These are phyloP conservation scores for Evernia prunastri DNA, from an alignment of 495 filamentous ascomycete species.

Conservation along the genomic window DNA sequence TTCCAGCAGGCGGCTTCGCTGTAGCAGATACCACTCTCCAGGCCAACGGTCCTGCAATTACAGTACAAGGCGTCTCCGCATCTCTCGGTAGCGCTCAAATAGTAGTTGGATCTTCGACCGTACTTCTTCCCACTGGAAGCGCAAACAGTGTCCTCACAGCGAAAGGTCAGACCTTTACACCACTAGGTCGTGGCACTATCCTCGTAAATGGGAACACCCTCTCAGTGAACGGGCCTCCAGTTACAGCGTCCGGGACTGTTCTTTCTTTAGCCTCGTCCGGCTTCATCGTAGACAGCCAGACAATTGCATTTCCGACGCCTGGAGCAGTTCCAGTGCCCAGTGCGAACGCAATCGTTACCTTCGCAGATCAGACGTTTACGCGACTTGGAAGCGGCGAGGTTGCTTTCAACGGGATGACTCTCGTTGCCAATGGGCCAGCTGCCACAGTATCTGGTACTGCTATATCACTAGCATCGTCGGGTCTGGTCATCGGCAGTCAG, in stretches of 20 bases:
- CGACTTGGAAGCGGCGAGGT: not conserved
- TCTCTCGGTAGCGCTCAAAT: not conserved
- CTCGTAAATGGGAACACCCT: not conserved
- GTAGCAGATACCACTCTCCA: not conserved
- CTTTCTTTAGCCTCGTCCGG: not conserved
- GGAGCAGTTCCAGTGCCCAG: not conserved
- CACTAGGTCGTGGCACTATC: not conserved
- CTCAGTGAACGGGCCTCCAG: not conserved
- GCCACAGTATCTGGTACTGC: not conserved
- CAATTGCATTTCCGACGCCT: not conserved
- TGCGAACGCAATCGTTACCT: not conserved
- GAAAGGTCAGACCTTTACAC: not conserved
- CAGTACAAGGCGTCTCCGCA: not conserved
- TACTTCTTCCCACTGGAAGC: not conserved
- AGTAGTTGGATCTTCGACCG: not conserved
- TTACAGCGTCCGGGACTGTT: not conserved
- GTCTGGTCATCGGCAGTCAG: not conserved
- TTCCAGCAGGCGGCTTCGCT: not conserved
- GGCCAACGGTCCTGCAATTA: not conserved
- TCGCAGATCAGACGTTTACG: not conserved
- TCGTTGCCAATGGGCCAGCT: not conserved
- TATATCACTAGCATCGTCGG: not conserved
- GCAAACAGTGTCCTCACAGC: not conserved
- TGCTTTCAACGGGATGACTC: not conserved
- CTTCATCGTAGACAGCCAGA: not conserved